phyloP scores from a whole-genome alignment of 208 protist genomes.

The Plasmodiophora brassicae region DNA sequence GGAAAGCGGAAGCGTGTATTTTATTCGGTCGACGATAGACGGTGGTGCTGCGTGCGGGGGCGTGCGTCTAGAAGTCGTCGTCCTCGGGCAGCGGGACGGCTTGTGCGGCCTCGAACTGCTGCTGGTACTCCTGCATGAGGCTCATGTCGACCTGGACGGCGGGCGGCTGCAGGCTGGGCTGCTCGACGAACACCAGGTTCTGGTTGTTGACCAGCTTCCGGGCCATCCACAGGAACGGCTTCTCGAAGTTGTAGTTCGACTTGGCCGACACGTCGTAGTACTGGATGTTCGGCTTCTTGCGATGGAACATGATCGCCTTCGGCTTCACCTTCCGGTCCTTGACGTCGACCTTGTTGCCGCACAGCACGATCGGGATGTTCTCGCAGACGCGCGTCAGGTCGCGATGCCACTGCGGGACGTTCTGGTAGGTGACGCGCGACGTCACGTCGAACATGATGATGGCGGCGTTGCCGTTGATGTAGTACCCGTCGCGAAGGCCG shows the following conservation, averaged over 20 bases:
- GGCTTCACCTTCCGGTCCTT: slow-evolving; percentile 98
- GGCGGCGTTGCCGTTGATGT: slow-evolving; percentile 95
- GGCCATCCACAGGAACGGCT: slow-evolving; percentile 98
- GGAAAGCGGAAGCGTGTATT: too few relatives aligned
- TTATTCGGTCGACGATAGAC: too few relatives aligned
- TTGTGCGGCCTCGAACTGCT: slow-evolving; percentile 74
- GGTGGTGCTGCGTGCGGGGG: too few relatives aligned
- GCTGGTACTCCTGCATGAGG: slow-evolving; percentile 68
- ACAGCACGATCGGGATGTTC: slow-evolving; percentile 99
- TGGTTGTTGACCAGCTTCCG: slow-evolving; percentile 84
- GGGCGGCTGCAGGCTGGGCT: slow-evolving; percentile 62
- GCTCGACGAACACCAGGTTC: slow-evolving; percentile 83
- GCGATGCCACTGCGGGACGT: slow-evolving; percentile 99
- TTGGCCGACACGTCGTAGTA: slow-evolving; percentile 99
- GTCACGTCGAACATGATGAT: slow-evolving; percentile 99
- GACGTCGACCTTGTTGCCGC: slow-evolving; percentile 99
- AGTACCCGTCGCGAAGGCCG: slow-evolving; percentile 99
- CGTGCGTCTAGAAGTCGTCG: slow-evolving; percentile 55
- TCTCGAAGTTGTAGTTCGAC: slow-evolving; percentile 99
- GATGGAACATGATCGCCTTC: slow-evolving; percentile 99
- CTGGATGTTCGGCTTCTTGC: slow-evolving; percentile 90
- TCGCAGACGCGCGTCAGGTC: slow-evolving; percentile 97
- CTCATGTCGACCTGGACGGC: slow-evolving; percentile 62
- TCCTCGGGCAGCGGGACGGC: slow-evolving; percentile 83
- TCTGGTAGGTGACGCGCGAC: slow-evolving; percentile 98